Conservation (phyloP, 257 asterid species). For the Thymus quinquecostatus region DNA sequence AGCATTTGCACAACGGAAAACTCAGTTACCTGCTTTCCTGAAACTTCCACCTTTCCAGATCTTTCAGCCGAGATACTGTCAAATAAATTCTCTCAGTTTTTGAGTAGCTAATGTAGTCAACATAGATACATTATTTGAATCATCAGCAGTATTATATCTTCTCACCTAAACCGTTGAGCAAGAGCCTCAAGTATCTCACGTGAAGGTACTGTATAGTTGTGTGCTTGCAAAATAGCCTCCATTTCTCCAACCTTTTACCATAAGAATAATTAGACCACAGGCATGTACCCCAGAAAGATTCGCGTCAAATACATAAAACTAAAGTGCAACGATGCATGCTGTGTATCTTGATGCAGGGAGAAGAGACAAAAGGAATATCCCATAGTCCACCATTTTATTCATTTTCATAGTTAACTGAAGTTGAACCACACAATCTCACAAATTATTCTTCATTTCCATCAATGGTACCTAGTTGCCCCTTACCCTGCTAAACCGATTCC, state of each 20-base stretch:
- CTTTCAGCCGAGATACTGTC: conserved; percentile 77
- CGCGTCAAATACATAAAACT: neutral
- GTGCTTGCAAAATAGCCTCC: conserved; percentile 83
- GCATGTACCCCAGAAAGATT: neutral
- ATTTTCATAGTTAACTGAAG: neutral
- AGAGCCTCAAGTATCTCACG: conserved; percentile 84
- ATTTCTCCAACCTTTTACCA: conserved; percentile 77
- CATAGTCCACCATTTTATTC: neutral
- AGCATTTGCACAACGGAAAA: conserved; percentile 14
- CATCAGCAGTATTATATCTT: neutral
- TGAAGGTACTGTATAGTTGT: conserved; percentile 66
- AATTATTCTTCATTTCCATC: conserved; percentile 2
- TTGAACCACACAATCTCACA: conserved; percentile 12
- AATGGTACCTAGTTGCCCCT: neutral
- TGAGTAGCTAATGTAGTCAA: conserved; percentile 8
- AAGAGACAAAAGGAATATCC: neutral
- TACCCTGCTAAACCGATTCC: neutral
- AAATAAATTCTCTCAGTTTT: conserved; percentile 32
- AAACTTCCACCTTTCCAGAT: conserved; percentile 74
- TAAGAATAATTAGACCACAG: neutral
- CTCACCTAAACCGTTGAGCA: conserved; percentile 84
- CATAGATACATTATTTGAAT: conserved; percentile 13
- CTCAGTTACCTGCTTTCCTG: conserved; percentile 71
- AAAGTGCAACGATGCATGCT: conserved; percentile 2
- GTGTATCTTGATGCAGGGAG: neutral